phyloP scores from a whole-genome alignment of 1,284 basidiomycete species.

The Apiotrichum veenhuisii region DNA sequence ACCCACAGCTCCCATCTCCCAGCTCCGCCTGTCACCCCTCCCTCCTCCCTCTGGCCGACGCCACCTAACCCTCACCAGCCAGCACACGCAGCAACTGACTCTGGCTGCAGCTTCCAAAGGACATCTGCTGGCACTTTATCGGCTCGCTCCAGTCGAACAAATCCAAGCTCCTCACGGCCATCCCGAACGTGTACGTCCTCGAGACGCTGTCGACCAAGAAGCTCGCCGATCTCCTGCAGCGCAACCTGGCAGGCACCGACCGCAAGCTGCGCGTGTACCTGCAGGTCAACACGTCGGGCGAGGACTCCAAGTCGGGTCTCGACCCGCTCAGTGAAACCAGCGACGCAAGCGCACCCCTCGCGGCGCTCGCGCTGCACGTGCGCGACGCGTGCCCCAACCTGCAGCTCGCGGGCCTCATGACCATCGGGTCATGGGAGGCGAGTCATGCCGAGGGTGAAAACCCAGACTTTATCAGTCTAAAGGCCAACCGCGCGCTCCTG shows the following conservation, averaged over 20 bases:
- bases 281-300: conserved; percentile 92
- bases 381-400: conserved; percentile 69
- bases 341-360: conserved; percentile 53
- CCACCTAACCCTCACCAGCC: no score
- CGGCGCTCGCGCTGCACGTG: conserved; percentile 68
- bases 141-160: conserved; percentile 95
- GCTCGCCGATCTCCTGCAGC: conserved; percentile 77
- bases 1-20: no score
- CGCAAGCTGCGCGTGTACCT: conserved; percentile 68
- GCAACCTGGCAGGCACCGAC: conserved; percentile 58
- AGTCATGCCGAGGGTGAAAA: conserved; percentile 68
- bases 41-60: no score
- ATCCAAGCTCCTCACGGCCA: conserved; percentile 77
- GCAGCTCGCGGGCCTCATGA: conserved; percentile 84
- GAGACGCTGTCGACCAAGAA: conserved; percentile 89
- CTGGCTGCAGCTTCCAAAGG: conserved; percentile 59
- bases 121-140: conserved; percentile 96
- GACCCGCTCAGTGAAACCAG: conserved; percentile 54
- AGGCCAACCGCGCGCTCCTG: conserved; percentile 61
- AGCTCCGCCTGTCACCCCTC: no score
- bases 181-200: conserved; percentile 82
- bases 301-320: conserved; percentile 84
- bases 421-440: conserved; percentile 78
- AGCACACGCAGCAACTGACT: no score
- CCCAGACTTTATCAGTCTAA: conserved; percentile 74